Evolutionary conservation across 2,329 filamentous ascomycete species (phyloP).

Genomic region (Phaeoacremonium minimum): DNA sequence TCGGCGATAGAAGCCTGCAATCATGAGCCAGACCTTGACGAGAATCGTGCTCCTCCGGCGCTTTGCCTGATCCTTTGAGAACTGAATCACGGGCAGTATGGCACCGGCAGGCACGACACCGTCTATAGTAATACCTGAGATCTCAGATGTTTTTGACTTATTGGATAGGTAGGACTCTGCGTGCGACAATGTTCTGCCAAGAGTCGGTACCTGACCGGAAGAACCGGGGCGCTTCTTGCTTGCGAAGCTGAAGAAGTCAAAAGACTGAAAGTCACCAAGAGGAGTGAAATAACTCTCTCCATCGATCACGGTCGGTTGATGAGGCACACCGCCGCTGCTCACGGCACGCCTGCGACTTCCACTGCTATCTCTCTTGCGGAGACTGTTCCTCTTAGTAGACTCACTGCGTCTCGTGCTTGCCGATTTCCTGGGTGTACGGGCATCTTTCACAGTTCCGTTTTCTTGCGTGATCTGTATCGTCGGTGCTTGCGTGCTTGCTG

Average conservation of each 20-base stretch:
- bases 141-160: slow-evolving; percentile 31
- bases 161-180: slow-evolving; percentile 41
- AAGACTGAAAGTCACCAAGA: slow-evolving; percentile 31
- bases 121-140: slow-evolving; percentile 32
- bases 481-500: slow-evolving; percentile 46
- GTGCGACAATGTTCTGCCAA: slow-evolving; percentile 38
- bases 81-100: slow-evolving; percentile 47
- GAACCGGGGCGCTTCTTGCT: slow-evolving; percentile 34
- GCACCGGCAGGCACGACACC: slow-evolving; percentile 39
- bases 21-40: slow-evolving; percentile 83
- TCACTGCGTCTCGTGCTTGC: slow-evolving; percentile 37
- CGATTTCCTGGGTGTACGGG: slow-evolving; percentile 26
- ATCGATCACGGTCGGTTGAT: slow-evolving; percentile 39
- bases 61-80: slow-evolving; percentile 48
- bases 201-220: slow-evolving; percentile 21
- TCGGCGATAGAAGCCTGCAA: slow-evolving; percentile 81
- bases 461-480: slow-evolving; percentile 75
- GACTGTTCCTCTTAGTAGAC: slow-evolving; percentile 43
- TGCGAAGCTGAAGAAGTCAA: slow-evolving; percentile 38
- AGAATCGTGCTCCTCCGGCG: slow-evolving; percentile 51
- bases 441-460: slow-evolving; percentile 36
- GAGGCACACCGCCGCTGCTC: slow-evolving; percentile 34
- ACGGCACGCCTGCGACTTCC: slow-evolving; percentile 38
- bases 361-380: slow-evolving; percentile 50
- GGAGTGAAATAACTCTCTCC: slow-evolving; percentile 49